phyloP scores from a whole-genome alignment of 2,329 filamentous ascomycete genomes.

The Aschersonia sp. region DNA sequence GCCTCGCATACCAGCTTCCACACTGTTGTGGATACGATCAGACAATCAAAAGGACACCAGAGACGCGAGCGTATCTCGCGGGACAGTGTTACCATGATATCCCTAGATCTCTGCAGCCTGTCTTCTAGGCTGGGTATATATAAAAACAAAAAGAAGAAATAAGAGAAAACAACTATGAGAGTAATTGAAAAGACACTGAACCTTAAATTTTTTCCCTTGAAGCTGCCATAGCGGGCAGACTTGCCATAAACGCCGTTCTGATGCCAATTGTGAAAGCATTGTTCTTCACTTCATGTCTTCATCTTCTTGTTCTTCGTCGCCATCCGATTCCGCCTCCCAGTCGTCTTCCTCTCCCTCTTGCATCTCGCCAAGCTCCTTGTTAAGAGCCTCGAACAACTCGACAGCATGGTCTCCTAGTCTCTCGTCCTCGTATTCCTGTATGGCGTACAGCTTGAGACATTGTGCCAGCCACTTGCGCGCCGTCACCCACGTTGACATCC shows the following conservation, averaged over 20 bases:
- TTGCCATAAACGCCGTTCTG: neutral
- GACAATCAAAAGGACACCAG: no score
- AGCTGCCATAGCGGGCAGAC: no score
- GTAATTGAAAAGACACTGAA: neutral
- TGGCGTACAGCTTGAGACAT: slow-evolving; percentile 63
- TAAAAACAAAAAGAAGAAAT: neutral
- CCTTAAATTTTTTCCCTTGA: neutral
- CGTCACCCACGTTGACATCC: slow-evolving; percentile 52
- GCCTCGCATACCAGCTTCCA: slow-evolving; percentile 45
- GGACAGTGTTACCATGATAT: no score
- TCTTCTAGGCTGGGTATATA: neutral
- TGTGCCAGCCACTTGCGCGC: slow-evolving; percentile 74
- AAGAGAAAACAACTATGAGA: neutral
- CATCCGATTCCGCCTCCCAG: slow-evolving; percentile 33
- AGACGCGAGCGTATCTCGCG: no score
- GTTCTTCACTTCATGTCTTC: slow-evolving; percentile 13
- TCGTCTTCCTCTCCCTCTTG: slow-evolving; percentile 36
- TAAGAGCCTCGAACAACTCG: slow-evolving; percentile 53
- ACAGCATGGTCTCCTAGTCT: slow-evolving; percentile 59
- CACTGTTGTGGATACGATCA: slow-evolving; percentile 5
- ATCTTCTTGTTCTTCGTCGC: slow-evolving; percentile 38
- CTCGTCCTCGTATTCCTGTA: slow-evolving; percentile 76
- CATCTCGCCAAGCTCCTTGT: slow-evolving; percentile 48
- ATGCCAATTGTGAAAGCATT: neutral
- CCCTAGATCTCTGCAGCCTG: neutral